phyloP scores from a whole-genome alignment of 306 rosid species.

The Alnus glutinosa region DNA sequence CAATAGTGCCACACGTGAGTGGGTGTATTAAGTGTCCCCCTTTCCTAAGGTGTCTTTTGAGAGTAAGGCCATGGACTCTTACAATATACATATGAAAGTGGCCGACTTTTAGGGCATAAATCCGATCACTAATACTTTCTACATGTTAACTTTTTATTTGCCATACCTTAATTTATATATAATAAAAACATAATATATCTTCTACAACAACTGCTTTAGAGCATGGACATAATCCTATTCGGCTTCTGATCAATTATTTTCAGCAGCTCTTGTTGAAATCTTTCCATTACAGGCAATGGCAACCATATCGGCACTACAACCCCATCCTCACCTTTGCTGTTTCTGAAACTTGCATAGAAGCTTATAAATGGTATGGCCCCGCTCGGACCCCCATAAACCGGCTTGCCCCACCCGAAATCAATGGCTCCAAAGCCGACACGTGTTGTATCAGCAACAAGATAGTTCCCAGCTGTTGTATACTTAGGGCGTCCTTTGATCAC shows the following conservation, averaged over 20 bases:
- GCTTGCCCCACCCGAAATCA: background rate
- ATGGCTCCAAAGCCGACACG: background rate
- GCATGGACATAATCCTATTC: no score
- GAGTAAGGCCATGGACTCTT: no score
- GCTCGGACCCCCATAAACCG: background rate
- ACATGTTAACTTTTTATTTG: no score
- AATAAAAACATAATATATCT: no score
- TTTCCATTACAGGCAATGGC: background rate
- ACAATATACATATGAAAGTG: no score
- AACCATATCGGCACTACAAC: background rate
- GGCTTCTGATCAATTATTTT: background rate
- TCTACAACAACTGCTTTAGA: no score
- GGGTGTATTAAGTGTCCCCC: no score
- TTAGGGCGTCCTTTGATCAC: background rate
- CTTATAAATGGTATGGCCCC: background rate
- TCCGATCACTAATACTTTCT: no score
- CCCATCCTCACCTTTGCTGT: background rate
- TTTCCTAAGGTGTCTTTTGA: no score
- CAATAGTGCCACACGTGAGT: no score
- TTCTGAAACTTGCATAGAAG: constrained; percentile 1
- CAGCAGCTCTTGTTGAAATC: background rate
- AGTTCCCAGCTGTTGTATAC: background rate
- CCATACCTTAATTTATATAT: no score
- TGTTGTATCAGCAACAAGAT: background rate
- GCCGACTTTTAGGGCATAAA: no score